Evolutionary conservation across 257 asterid species (phyloP).

Genomic region (Solanum sparsipilum): DNA sequence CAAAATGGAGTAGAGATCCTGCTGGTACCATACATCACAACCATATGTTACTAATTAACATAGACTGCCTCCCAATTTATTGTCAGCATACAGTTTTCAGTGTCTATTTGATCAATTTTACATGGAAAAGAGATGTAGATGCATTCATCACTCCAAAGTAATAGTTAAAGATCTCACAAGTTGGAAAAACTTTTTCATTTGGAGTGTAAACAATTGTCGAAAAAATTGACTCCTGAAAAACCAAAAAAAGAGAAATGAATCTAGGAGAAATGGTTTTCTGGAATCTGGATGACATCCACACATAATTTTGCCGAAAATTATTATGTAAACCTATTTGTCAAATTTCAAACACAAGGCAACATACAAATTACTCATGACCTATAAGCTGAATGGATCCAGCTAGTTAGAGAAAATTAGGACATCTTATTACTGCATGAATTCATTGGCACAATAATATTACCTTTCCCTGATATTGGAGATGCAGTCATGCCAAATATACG

Average conservation of each 20-base stretch:
- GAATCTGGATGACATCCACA: background rate
- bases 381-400: background rate
- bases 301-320: background rate
- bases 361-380: background rate
- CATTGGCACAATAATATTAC: slow-evolving; percentile 20
- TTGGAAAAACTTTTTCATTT: background rate
- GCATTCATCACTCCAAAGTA: background rate
- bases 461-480: slow-evolving; percentile 91
- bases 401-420: background rate
- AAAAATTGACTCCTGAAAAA: background rate
- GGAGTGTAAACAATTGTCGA: background rate
- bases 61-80: background rate
- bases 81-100: background rate
- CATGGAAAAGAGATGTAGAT: background rate
- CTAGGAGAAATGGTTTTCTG: background rate
- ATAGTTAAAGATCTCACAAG: background rate
- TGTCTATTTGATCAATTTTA: background rate
- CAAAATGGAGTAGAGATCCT: background rate
- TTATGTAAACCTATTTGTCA: background rate
- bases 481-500: slow-evolving; percentile 99
- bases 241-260: background rate
- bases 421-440: background rate
- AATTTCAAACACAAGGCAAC: background rate
- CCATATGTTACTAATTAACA: background rate
- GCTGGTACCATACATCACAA: background rate